Base-by-base conservation (phyloP, 768 basidiomycete genomes). In the Sporobolomyces phaffii region DNA sequence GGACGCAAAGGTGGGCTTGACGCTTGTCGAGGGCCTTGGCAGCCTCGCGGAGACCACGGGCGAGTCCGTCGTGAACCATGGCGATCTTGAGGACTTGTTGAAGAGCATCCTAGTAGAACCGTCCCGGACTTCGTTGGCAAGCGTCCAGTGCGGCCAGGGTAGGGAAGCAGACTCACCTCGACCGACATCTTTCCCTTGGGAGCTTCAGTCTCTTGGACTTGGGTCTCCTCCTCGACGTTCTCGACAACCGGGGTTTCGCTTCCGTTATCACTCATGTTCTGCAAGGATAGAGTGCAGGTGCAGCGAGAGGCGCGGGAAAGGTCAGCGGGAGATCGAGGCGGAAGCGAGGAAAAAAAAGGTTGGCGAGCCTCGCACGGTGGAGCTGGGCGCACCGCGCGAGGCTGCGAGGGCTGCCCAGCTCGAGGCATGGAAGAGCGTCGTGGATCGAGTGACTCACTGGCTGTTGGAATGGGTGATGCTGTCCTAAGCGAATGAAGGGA, bases 81-180 rank as follows among this genome's bases (percentile, higher is more conserved):
- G 94, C 90, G 77, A 91, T 96, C 85, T 98, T 99, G 85, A 99
- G 83, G 72, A 99, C 94, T 89, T 94, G 88, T 89, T 97, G 78
- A 60, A 78, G 75, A 47, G 78, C 78, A 48, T 70, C 64, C 34
- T 56, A 29, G n/a, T n/a, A n/a, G 11, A 31, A 10, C 24, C 26
- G 48, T 49, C 48, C 45, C 10, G 45, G 8, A 24, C 45, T 9
- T 17, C 40, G 40, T 41, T 41, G 20, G 40, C 40, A 20, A 6
- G 20, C 26, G 22, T 13, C 18, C 49, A 28, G 13, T 41, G 8
- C 41, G 13, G 41, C 26, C 41, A 28, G 4, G 33, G n/a, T 88
- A 89, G 83, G 90, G 86, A 78, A 74, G 89, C 73, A 48, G 78
- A 77, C 58, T 96, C 92, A 59, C 56, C 83, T 99, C 94, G 73